phyloP scores from a whole-genome alignment of 2,329 filamentous ascomycete species.

The Trichoderma sp. region DNA sequence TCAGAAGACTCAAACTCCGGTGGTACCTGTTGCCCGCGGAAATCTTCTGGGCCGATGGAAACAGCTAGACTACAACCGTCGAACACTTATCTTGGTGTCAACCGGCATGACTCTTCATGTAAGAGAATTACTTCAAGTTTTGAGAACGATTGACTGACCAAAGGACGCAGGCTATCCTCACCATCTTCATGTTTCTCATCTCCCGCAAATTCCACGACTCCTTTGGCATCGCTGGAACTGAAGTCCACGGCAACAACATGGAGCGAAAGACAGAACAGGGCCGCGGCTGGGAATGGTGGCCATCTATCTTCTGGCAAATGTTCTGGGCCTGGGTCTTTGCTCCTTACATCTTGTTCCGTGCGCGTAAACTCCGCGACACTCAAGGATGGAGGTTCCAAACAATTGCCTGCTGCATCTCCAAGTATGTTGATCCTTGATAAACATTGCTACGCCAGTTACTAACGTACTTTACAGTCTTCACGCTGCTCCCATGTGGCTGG shows the following conservation, averaged over 20 bases:
- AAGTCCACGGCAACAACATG: conserved; percentile 59
- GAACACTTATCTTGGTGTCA: conserved; percentile 55
- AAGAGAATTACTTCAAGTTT: conserved; percentile 31
- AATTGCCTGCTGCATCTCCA: conserved; percentile 53
- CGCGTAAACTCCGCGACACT: conserved; percentile 64
- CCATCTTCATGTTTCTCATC: conserved; percentile 63
- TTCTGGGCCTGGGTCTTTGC: conserved; percentile 66
- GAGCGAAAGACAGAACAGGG: conserved; percentile 52
- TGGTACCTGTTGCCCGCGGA: conserved; percentile 31
- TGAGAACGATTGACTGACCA: neutral
- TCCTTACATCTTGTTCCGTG: conserved; percentile 64
- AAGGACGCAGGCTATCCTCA: conserved; percentile 56
- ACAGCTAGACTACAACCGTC: conserved; percentile 51
- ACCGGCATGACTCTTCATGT: conserved; percentile 62
- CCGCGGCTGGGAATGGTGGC: conserved; percentile 70
- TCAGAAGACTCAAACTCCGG: conserved; percentile 27
- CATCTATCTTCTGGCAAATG: conserved; percentile 66
- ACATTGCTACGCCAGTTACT: neutral
- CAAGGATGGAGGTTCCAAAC: conserved; percentile 70
- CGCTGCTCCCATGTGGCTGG: conserved; percentile 69
- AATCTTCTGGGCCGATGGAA: conserved; percentile 45
- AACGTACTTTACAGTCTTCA: conserved; percentile 52
- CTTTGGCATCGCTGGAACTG: conserved; percentile 65
- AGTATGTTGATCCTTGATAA: conserved; percentile 40
- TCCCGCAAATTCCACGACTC: conserved; percentile 67